Evolutionary conservation across 768 basidiomycete genomes (phyloP).

Genomic region (Polyporus arcularius): DNA sequence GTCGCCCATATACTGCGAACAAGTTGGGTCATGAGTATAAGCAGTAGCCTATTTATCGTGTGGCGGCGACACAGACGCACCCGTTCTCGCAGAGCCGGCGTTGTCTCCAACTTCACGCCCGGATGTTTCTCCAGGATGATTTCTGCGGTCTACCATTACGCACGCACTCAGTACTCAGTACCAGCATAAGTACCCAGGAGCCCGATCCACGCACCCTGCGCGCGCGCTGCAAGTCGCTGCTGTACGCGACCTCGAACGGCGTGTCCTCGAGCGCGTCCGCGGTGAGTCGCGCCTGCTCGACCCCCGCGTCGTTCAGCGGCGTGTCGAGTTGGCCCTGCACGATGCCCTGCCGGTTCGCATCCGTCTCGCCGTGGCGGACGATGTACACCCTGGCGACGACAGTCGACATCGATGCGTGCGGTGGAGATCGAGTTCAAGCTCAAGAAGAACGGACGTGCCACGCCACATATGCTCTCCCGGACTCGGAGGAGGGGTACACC

Average conservation of each 20-base stretch:
- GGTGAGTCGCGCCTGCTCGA: slow-evolving; percentile 57
- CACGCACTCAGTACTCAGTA: neutral
- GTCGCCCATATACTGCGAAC: slow-evolving; percentile 57
- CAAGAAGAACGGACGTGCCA: neutral
- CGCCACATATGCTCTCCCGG: neutral
- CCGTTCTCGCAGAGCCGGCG: slow-evolving; percentile 61
- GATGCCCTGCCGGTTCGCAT: slow-evolving; percentile 59
- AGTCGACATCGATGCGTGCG: neutral
- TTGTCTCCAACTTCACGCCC: slow-evolving; percentile 42
- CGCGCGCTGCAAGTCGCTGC: slow-evolving; percentile 75
- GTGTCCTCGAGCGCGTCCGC: slow-evolving; percentile 55
- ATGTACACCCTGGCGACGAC: slow-evolving; percentile 54
- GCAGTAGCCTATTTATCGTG: neutral
- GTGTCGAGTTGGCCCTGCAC: slow-evolving; percentile 81
- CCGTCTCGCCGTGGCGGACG: slow-evolving; percentile 80
- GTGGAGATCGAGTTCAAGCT: too few relatives aligned
- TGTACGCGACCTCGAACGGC: slow-evolving; percentile 59
- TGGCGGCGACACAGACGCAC: slow-evolving; percentile 38
- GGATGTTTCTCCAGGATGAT: slow-evolving; percentile 59
- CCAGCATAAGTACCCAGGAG: neutral
- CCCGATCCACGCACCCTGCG: slow-evolving; percentile 45
- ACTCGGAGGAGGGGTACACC: too few relatives aligned
- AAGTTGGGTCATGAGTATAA: neutral
- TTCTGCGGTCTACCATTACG: slow-evolving; percentile 58
- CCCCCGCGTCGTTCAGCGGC: slow-evolving; percentile 60